Base-by-base conservation (phyloP, 2,329 filamentous ascomycete species). In the Epichloe scottii region DNA sequence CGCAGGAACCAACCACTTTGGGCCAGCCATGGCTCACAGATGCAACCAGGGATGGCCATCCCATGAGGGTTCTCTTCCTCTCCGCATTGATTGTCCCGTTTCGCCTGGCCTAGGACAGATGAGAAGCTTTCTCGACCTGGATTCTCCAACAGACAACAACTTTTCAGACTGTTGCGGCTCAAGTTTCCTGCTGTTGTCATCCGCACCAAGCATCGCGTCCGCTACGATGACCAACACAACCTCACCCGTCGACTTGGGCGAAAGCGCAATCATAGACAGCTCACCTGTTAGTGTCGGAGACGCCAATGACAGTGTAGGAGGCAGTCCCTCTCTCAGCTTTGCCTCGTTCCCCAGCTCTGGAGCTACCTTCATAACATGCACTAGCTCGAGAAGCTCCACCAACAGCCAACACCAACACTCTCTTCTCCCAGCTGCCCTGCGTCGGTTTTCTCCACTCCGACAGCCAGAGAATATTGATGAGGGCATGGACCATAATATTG, bases 361-460 rank as follows among this genome's bases (percentile, higher is more conserved):
- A 50, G 56, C 47, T 49, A 56, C 50, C 54, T 57, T 48, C 56
- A 59, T 41, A 54, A 58, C 44, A 53, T 62, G 33, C 55, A 55
- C 50, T 54, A 58, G 33, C 51, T 63, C 50, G 54, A 53, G 33
- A 45, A 50, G 50, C 51, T 53, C 43, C 49, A 48, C 46, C 38
- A 50, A 14, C 43, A 53, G 47, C 52, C 52, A 39, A 35, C 44
- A 40, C 17, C 42, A 26, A 41, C 57, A 34, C 47, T 52, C 48
- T 39, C 51, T 10, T 45, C 54, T 48, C 51, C 50, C 35, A 54
- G 60, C 47, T 33, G 21, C 17, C 10, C 43, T 37, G 15, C 21
- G 39, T 5, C 52, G 44, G 15, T 19, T 47, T 14, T 19, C 30
- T 33, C 51, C 14, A n/a, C 23, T 34, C 14, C 38, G 48, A 34